These are phyloP conservation scores for Lasiodiplodia hormozganensis DNA, from an alignment of 2,329 filamentous ascomycete genomes.

Conservation along the genomic window DNA sequence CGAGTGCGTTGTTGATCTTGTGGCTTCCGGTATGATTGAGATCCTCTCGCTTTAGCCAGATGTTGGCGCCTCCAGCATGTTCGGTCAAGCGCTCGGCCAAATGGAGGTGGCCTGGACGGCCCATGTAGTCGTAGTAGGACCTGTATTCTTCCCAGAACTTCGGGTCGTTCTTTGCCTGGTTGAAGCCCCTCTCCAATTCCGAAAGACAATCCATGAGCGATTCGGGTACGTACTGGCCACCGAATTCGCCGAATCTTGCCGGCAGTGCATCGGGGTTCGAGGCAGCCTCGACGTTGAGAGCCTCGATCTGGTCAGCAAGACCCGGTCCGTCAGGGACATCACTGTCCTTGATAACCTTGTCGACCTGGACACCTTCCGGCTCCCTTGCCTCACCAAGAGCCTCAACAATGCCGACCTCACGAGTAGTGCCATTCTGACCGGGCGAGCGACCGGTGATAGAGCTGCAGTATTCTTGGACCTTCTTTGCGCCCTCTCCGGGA, in stretches of 20 bases:
- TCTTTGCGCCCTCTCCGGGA: conserved; percentile 70
- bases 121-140: conserved; percentile 97
- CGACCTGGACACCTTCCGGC: conserved; percentile 69
- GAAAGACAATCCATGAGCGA: conserved; percentile 96
- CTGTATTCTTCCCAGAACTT: conserved; percentile 97
- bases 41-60: conserved; percentile 98
- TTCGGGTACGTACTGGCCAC: conserved; percentile 96
- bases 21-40: conserved; percentile 97
- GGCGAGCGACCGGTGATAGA: conserved; percentile 68
- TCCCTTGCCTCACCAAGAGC: conserved; percentile 68
- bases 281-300: conserved; percentile 70
- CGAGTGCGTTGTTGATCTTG: conserved; percentile 99
- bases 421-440: conserved; percentile 58
- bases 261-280: conserved; percentile 66
- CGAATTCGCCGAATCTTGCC: conserved; percentile 91
- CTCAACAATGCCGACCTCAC: conserved; percentile 75
- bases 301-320: conserved; percentile 83
- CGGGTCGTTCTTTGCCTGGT: conserved; percentile 83
- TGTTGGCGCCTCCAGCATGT: conserved; percentile 88
- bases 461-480: conserved; percentile 86
- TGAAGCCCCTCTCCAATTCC: conserved; percentile 90
- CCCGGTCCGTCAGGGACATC: conserved; percentile 66
- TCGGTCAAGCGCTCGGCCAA: conserved; percentile 87
- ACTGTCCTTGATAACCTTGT: conserved; percentile 69
- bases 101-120: conserved; percentile 89